phyloP scores from a whole-genome alignment of 2,329 filamentous ascomycete genomes.

The Fusarium gaditjirri region DNA sequence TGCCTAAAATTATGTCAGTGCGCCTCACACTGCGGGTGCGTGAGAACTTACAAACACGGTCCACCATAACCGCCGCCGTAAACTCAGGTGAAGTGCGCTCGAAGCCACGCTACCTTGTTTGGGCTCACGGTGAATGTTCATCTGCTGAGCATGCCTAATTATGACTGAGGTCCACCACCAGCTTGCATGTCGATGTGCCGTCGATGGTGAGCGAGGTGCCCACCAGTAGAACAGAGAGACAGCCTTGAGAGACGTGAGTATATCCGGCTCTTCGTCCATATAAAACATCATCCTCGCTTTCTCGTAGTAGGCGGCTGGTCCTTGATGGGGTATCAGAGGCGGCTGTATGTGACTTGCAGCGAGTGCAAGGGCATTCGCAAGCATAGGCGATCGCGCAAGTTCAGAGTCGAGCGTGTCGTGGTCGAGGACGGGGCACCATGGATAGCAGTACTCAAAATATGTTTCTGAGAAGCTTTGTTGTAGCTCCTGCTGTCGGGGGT shows the following conservation, averaged over 20 bases:
- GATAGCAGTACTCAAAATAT: constrained; percentile 55
- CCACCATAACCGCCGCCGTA: constrained; percentile 36
- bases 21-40: accelerated
- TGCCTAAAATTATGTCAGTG: constrained; percentile 7
- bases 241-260: constrained; percentile 50
- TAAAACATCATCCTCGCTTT: constrained; percentile 54
- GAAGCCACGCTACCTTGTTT: constrained; percentile 12
- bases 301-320: constrained; percentile 53
- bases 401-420: constrained; percentile 46
- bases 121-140: constrained; percentile 56
- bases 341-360: constrained; percentile 55
- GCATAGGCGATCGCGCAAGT: constrained; percentile 48
- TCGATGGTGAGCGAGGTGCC: constrained; percentile 52
- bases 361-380: constrained; percentile 53
- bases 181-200: constrained; percentile 52
- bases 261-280: constrained; percentile 52
- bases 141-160: constrained; percentile 56
- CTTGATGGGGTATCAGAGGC: constrained; percentile 53
- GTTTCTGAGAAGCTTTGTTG: constrained; percentile 55
- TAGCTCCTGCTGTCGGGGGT: constrained; percentile 40
- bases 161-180: constrained; percentile 60
- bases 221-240: constrained; percentile 58
- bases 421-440: constrained; percentile 56
- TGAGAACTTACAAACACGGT: constrained; percentile 30
- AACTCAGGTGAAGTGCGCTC: constrained; percentile 4